Conservation (phyloP, 306 rosid genomes). For the Urtica urens region DNA sequence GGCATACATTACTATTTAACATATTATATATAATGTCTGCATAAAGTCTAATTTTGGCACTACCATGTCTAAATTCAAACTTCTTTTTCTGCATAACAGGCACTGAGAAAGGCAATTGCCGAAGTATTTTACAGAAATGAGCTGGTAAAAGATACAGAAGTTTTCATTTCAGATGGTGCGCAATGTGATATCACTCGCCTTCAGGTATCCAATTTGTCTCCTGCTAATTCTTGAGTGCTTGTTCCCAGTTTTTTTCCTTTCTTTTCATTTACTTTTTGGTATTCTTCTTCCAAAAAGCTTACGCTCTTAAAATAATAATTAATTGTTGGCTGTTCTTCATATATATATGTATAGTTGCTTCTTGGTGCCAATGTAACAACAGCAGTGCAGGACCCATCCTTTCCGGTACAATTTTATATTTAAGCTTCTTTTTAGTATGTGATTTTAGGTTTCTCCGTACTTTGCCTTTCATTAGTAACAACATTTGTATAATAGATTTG, state of each 20-base stretch:
- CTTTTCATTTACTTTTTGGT: background rate
- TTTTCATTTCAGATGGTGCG: conserved; percentile 70
- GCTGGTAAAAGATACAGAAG: conserved; percentile 38
- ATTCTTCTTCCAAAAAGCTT: background rate
- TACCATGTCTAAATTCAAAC: background rate
- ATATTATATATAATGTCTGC: background rate
- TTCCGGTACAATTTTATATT: conserved; percentile 56
- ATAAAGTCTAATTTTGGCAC: conserved; percentile 2
- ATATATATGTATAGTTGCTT: conserved; percentile 33
- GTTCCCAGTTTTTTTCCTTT: background rate
- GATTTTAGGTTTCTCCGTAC: background rate
- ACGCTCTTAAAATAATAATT: background rate
- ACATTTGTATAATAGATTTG: background rate
- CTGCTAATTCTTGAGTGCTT: conserved; percentile 6
- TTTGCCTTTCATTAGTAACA: background rate
- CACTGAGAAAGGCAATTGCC: conserved; percentile 51
- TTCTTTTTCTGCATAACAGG: conserved; percentile 19
- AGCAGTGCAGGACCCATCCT: conserved; percentile 66
- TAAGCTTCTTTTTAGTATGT: too few species aligned
- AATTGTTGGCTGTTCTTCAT: conserved; percentile 8
- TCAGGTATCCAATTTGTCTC: conserved; percentile 33
- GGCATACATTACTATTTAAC: background rate
- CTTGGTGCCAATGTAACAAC: conserved; percentile 48
- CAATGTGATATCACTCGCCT: conserved; percentile 74
- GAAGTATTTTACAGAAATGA: conserved; percentile 32